Conservation (phyloP, 257 asterid species). For the Solanum clarkiae region DNA sequence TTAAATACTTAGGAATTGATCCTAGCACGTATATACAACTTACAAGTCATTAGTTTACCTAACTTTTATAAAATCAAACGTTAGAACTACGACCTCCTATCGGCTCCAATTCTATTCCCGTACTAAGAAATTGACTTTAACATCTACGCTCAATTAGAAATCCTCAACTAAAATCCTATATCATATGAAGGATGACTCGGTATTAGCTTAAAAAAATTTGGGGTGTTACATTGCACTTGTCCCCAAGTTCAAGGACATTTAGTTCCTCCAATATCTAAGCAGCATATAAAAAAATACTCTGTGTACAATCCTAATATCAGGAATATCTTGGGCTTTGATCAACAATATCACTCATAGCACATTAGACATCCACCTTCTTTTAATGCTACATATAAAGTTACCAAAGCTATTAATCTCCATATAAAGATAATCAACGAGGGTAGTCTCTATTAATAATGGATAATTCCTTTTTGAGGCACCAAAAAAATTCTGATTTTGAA, state of each 20-base stretch:
- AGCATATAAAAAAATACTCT: neutral
- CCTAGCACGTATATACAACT: too few species aligned
- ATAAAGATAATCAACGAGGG: neutral
- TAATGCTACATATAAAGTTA: neutral
- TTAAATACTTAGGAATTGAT: too few species aligned
- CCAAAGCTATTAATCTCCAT: neutral
- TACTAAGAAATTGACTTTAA: too few species aligned
- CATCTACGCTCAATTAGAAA: too few species aligned
- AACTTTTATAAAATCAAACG: too few species aligned
- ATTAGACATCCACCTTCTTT: neutral
- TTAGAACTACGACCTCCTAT: too few species aligned
- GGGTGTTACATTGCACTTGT: neutral
- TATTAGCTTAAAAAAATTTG: too few species aligned
- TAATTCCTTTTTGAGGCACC: neutral
- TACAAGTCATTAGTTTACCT: too few species aligned
- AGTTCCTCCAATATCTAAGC: neutral
- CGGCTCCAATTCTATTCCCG: too few species aligned
- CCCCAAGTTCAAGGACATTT: neutral
- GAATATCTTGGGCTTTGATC: neutral
- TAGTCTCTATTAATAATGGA: neutral
- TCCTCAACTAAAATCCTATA: too few species aligned
- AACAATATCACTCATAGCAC: neutral
- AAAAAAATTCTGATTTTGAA: neutral
- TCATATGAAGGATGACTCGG: too few species aligned
- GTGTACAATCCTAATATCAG: neutral